Evolutionary conservation across 257 asterid genomes (phyloP).

Genomic region (Ilex aquifolium): DNA sequence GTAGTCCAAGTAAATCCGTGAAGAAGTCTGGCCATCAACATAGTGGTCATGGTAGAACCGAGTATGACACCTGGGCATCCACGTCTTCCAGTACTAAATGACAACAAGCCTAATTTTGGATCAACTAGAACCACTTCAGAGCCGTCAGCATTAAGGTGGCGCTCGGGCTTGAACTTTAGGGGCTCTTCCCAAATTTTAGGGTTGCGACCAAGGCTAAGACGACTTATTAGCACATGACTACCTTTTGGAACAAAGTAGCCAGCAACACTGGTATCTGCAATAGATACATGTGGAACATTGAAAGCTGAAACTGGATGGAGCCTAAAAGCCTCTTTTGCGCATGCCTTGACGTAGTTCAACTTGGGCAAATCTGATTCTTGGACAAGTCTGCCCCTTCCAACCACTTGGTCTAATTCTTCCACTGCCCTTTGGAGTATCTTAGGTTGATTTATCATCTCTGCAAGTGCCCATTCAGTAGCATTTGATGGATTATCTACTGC

Average conservation of each 20-base stretch:
- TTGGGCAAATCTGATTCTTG: constrained; percentile 13
- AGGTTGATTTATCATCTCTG: constrained; percentile 13
- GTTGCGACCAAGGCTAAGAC: constrained; percentile 14
- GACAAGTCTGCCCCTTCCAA: constrained; percentile 6
- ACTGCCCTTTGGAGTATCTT: background rate
- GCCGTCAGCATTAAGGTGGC: background rate
- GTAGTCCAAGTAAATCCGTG: constrained; percentile 15
- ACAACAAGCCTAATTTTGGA: background rate
- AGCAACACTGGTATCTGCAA: background rate
- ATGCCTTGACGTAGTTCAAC: constrained; percentile 6
- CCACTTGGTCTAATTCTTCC: constrained; percentile 8
- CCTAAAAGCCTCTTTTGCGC: constrained; percentile 2
- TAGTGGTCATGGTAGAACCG: constrained; percentile 1
- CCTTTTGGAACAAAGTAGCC: constrained; percentile 15
- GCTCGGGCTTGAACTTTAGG: constrained; percentile 8
- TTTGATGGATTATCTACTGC: constrained; percentile 12
- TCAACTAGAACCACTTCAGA: constrained; percentile 6
- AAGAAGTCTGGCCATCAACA: constrained; percentile 16
- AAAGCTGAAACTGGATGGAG: constrained; percentile 13
- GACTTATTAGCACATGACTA: constrained; percentile 4
- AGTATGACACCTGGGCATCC: constrained; percentile 11
- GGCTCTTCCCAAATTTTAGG: constrained; percentile 14
- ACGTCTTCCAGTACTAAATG: constrained; percentile 11
- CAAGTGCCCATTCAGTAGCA: constrained; percentile 16
- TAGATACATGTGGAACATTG: constrained; percentile 5